These are phyloP conservation scores for Coriolopsis trogii DNA, from an alignment of 1,284 basidiomycete species.

Conservation along the genomic window DNA sequence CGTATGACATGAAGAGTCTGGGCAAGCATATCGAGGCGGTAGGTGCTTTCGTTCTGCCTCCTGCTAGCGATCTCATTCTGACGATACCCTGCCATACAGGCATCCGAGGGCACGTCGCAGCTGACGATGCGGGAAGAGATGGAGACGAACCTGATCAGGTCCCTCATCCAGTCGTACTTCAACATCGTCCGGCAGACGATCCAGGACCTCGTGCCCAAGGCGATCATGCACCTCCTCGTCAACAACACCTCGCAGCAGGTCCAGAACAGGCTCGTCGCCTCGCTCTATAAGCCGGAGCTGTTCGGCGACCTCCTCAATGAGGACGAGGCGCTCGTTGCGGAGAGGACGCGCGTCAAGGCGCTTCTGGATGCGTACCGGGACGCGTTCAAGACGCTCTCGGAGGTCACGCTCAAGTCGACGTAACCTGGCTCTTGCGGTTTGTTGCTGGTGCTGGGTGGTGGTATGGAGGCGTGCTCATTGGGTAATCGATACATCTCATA, in stretches of 20 bases:
- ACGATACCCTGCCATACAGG: conserved; percentile 12
- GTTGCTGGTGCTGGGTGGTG: background rate
- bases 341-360: conserved; percentile 92
- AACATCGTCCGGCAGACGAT: conserved; percentile 95
- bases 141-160: conserved; percentile 94
- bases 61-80: background rate
- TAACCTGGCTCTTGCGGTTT: conserved; percentile 33
- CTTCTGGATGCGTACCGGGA: conserved; percentile 97
- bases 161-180: conserved; percentile 96
- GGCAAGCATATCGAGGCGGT: conserved; percentile 95
- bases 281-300: conserved; percentile 92
- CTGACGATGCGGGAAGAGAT: conserved; percentile 88
- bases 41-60: conserved; percentile 38
- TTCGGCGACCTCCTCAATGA: conserved; percentile 94
- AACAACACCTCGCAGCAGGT: conserved; percentile 96
- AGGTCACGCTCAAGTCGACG: conserved; percentile 71
- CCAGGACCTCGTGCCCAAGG: conserved; percentile 96
- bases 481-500: no score
- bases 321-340: conserved; percentile 93
- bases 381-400: conserved; percentile 87
- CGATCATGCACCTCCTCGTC: conserved; percentile 95
- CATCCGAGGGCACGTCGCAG: conserved; percentile 58
- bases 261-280: conserved; percentile 92
- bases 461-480: no score
- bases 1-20: conserved; percentile 98